These are phyloP conservation scores for Starmera amethionina DNA, from an alignment of 805 yeast genomes.

Conservation along the genomic window DNA sequence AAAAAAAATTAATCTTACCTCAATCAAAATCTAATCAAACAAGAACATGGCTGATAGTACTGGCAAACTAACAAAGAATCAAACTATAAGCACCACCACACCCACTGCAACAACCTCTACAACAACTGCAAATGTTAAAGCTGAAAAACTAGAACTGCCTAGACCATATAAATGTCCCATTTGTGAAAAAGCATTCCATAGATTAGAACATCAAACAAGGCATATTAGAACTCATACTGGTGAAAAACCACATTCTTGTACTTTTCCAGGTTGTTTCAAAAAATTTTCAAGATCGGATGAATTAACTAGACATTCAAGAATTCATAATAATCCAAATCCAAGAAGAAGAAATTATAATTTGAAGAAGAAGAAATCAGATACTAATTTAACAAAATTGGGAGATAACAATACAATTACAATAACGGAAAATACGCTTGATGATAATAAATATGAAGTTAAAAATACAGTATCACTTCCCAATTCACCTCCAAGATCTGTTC, in stretches of 20 bases:
- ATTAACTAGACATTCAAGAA: slow-evolving; percentile 61
- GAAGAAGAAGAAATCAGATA: slow-evolving; percentile 19
- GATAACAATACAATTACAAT: too few species aligned
- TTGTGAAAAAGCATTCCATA: slow-evolving; percentile 65
- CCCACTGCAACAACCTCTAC: too few species aligned
- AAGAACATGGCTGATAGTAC: too few species aligned
- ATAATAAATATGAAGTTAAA: not conserved
- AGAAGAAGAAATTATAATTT: slow-evolving; percentile 44
- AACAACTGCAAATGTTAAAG: not conserved
- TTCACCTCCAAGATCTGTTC: slow-evolving; percentile 7
- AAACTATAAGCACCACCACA: too few species aligned
- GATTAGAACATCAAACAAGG: slow-evolving; percentile 71
- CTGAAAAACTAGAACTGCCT: slow-evolving; percentile 17
- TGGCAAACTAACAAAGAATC: too few species aligned
- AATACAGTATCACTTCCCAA: slow-evolving; percentile 11
- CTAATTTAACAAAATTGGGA: slow-evolving; percentile 1
- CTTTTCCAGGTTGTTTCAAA: slow-evolving; percentile 61
- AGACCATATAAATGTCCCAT: slow-evolving; percentile 67
- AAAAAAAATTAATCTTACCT: too few species aligned
- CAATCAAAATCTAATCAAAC: too few species aligned
- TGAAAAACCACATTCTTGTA: slow-evolving; percentile 72
- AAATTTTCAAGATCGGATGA: slow-evolving; percentile 65
- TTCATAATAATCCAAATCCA: slow-evolving; percentile 64
- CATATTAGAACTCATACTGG: slow-evolving; percentile 78
- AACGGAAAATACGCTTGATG: not conserved